phyloP scores from a whole-genome alignment of 805 yeast genomes.

The Torulaspora quercuum region DNA sequence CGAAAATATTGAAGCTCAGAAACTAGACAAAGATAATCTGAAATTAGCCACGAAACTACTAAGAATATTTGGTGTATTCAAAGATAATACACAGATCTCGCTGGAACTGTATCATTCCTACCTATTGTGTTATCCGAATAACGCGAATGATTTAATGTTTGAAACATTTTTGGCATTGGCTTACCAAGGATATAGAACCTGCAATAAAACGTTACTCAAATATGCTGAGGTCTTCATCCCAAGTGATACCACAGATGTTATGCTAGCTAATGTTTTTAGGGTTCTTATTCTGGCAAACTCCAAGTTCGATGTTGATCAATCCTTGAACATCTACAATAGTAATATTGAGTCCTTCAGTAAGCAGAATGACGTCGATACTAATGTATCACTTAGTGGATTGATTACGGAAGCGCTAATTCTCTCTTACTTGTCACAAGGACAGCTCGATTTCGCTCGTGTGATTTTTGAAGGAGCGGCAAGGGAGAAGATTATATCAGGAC shows the following conservation, averaged over 20 bases:
- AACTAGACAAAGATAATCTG: slow-evolving; percentile 35
- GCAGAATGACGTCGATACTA: slow-evolving; percentile 27
- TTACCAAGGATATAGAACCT: slow-evolving; percentile 39
- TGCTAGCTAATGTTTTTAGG: slow-evolving; percentile 39
- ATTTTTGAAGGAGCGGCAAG: slow-evolving; percentile 47
- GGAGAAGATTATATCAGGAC: slow-evolving; percentile 40
- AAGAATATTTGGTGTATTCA: slow-evolving; percentile 23
- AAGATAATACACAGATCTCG: slow-evolving; percentile 27
- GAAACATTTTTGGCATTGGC: slow-evolving; percentile 42
- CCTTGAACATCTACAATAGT: slow-evolving; percentile 46
- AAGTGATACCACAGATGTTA: slow-evolving; percentile 22
- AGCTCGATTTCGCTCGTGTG: slow-evolving; percentile 53
- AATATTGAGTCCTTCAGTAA: slow-evolving; percentile 41
- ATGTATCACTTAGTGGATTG: slow-evolving; percentile 42
- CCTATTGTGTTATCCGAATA: slow-evolving; percentile 39
- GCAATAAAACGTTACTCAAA: slow-evolving; percentile 32
- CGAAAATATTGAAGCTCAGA: slow-evolving; percentile 35
- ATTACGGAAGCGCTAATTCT: slow-evolving; percentile 48
- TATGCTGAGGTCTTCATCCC: slow-evolving; percentile 41
- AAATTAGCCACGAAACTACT: slow-evolving; percentile 19
- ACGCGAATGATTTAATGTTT: slow-evolving; percentile 42
- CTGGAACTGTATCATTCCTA: slow-evolving; percentile 42
- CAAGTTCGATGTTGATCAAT: slow-evolving; percentile 38
- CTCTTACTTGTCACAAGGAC: slow-evolving; percentile 43
- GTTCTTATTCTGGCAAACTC: slow-evolving; percentile 43